Percentiles rank a stretch among this genome's conserved stretches.
Conservation (phyloP, 768 basidiomycete genomes). For the Fomitopsis pulvina region DNA sequence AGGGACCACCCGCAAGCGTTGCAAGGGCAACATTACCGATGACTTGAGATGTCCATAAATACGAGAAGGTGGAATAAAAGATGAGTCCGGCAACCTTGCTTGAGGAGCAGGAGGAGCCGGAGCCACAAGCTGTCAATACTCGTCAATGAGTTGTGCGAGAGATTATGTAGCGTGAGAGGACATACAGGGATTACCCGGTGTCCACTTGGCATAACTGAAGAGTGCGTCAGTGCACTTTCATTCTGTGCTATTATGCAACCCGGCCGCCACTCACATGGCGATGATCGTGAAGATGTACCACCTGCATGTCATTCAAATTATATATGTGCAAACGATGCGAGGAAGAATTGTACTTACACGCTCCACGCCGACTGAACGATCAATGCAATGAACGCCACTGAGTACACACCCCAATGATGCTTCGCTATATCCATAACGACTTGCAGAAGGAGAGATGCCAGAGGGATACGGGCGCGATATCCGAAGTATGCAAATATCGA, state of each 20-base stretch:
- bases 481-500: slow-evolving; percentile 73
- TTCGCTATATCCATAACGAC: slow-evolving; percentile 82
- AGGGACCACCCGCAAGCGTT: slow-evolving; percentile 76
- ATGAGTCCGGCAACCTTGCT: slow-evolving; percentile 73
- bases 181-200: slow-evolving; percentile 67
- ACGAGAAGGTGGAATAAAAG: slow-evolving; percentile 77
- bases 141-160: neutral
- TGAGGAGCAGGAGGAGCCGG: slow-evolving; percentile 53
- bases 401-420: slow-evolving; percentile 74
- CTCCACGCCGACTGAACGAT: slow-evolving; percentile 63
- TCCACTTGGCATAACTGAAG: slow-evolving; percentile 55
- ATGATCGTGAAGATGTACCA: slow-evolving; percentile 77
- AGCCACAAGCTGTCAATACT: slow-evolving; percentile 36
- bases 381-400: slow-evolving; percentile 69
- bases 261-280: slow-evolving; percentile 65
- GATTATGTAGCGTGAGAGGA: neutral
- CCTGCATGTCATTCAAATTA: slow-evolving; percentile 25
- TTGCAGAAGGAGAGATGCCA: slow-evolving; percentile 73
- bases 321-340: neutral
- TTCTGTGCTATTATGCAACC: neutral
- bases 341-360: slow-evolving; percentile 38
- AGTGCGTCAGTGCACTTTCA: neutral
- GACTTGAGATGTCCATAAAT: slow-evolving; percentile 81
- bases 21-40: slow-evolving; percentile 73
- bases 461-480: slow-evolving; percentile 64